Percentiles rank a stretch among this genome's conserved stretches.
These are phyloP conservation scores for Mycena belliarum DNA, from an alignment of 768 basidiomycete genomes.

Conservation along the genomic window DNA sequence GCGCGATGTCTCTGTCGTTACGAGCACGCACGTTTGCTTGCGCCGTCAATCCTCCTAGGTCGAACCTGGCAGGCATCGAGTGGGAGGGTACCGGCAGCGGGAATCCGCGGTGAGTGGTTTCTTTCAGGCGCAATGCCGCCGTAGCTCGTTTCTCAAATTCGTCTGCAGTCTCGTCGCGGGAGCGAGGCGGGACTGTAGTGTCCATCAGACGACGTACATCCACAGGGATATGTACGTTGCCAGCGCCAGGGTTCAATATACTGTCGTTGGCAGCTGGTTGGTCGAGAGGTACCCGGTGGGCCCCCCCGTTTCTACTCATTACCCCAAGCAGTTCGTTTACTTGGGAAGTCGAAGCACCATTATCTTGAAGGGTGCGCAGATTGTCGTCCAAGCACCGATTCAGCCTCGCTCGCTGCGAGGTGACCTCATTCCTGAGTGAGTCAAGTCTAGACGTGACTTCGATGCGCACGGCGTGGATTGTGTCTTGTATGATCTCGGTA, in stretches of 20 bases:
- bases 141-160: too few species aligned
- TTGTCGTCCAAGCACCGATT: background rate
- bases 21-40: too few species aligned
- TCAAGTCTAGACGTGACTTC: background rate
- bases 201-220: too few species aligned
- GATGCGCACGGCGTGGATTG: background rate
- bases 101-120: too few species aligned
- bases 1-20: too few species aligned
- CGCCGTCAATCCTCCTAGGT: too few species aligned
- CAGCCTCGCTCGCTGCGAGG: background rate
- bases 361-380: background rate
- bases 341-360: background rate
- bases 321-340: background rate
- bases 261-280: background rate
- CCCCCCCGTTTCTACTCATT: background rate
- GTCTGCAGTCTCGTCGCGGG: too few species aligned
- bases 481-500: background rate
- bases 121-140: too few species aligned
- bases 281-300: background rate
- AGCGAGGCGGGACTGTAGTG: too few species aligned
- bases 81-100: too few species aligned
- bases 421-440: background rate
- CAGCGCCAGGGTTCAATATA: background rate
- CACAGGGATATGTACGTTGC: too few species aligned
- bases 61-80: too few species aligned